Base-by-base conservation (phyloP, 805 yeast species). In the Lipomyces chichibuensis region DNA sequence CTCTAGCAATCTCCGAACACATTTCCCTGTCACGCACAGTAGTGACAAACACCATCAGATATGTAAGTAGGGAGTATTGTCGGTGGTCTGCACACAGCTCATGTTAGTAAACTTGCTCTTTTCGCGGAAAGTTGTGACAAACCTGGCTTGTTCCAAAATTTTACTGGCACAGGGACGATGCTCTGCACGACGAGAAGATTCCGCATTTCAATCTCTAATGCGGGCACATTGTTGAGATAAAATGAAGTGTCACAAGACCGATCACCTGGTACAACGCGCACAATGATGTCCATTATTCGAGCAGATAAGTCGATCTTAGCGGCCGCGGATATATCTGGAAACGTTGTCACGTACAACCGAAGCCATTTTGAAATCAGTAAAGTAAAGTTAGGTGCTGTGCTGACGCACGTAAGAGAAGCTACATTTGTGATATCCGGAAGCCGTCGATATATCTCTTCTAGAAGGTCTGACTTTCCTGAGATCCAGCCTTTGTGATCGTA, bases 71-170 rank as follows among this genome's bases (percentile, higher is more conserved):
- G 0, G 96, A 87, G 64, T 83, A 81, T 20, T 80, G 79, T 1
- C 78, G n/a, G 33, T 55, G 46, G 13, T 63, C 69, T 65, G 14
- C 7, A 11, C 14, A 14, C 17, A 25, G 33, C 20, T 5, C 25
- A 11, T 8, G 8, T 25, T 52, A 29, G 33, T 11, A 52, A 52
- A 11, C 7, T 9, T 52, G 23, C 1, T 11, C 33, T 25, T 25
- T 25, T 52, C n/a, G 7, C 3, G 6, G 8, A 25, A n/a, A 6
- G 23, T 49, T 25, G 20, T 11, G 17, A 54, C 6, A 79, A 80
- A 37, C 74, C 71, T 1, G 82, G 67, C 33, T 84, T 79, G 74
- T 85, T 88, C 92, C 95, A 92, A 97, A 97, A 93, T 77, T 88
- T 90, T 39, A 87, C 82, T 60, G 84, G 86, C 2, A 83, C 77